phyloP scores from a whole-genome alignment of 768 basidiomycete species.

The Lentinula raphanica region DNA sequence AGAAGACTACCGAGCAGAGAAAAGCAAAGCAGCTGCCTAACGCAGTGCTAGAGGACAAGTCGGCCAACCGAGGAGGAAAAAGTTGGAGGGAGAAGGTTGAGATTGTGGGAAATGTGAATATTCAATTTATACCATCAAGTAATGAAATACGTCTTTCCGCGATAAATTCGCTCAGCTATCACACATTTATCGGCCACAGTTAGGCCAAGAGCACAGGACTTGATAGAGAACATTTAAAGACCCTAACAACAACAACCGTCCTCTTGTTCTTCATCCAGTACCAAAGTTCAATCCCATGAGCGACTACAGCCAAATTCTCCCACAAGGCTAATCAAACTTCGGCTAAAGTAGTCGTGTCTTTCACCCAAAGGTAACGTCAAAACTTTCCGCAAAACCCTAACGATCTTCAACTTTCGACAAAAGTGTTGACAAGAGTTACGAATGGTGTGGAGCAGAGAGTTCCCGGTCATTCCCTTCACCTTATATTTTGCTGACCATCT shows the following conservation, averaged over 20 bases:
- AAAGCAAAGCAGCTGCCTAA: slow-evolving; percentile 6
- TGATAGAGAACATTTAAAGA: background rate
- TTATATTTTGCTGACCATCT: background rate
- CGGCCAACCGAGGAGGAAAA: background rate
- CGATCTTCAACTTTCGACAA: background rate
- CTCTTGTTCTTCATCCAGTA: slow-evolving; percentile 2
- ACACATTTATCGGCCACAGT: background rate
- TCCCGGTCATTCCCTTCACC: background rate
- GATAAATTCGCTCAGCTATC: background rate
- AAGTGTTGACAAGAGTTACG: background rate
- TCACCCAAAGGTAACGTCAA: background rate
- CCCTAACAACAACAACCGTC: background rate
- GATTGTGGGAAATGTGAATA: background rate
- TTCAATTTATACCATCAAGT: slow-evolving; percentile 4
- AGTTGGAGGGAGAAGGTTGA: background rate
- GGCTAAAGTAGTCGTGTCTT: background rate
- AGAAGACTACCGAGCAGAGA: background rate
- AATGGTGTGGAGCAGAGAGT: background rate
- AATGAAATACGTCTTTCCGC: background rate
- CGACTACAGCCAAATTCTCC: background rate
- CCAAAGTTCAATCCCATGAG: background rate
- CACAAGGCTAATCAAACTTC: background rate
- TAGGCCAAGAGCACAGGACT: background rate
- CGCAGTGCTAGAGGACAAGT: slow-evolving; percentile 1
- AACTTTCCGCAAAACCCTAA: background rate